phyloP scores from a whole-genome alignment of 257 asterid genomes.

The Lantana camara region DNA sequence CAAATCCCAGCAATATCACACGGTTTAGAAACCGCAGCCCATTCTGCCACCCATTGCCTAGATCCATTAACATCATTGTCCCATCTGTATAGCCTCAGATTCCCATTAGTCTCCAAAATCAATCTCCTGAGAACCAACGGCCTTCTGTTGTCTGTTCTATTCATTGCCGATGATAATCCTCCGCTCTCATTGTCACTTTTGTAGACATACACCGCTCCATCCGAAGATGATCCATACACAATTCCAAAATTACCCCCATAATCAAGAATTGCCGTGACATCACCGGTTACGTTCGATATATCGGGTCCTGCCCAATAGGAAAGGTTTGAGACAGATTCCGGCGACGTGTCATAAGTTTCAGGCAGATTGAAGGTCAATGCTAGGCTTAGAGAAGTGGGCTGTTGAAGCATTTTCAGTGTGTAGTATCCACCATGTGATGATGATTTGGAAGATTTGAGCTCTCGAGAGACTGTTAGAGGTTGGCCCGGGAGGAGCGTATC shows the following conservation, averaged over 20 bases:
- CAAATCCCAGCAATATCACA: slow-evolving; percentile 84
- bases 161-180: slow-evolving; percentile 46
- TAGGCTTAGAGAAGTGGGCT: slow-evolving; percentile 68
- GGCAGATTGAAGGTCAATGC: slow-evolving; percentile 71
- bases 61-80: slow-evolving; percentile 80
- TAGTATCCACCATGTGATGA: slow-evolving; percentile 66
- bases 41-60: slow-evolving; percentile 81
- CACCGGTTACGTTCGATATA: slow-evolving; percentile 76
- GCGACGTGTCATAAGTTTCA: slow-evolving; percentile 29
- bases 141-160: slow-evolving; percentile 35
- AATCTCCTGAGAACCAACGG: slow-evolving; percentile 55
- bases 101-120: slow-evolving; percentile 72
- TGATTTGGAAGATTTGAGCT: slow-evolving; percentile 59
- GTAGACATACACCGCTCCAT: slow-evolving; percentile 80
- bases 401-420: slow-evolving; percentile 81
- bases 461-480: slow-evolving; percentile 51
- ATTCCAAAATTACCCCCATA: slow-evolving; percentile 82
- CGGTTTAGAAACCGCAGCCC: slow-evolving; percentile 92
- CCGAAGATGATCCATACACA: slow-evolving; percentile 63
- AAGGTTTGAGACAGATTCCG: slow-evolving; percentile 49
- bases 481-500: slow-evolving; percentile 92
- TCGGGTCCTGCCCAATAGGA: slow-evolving; percentile 91
- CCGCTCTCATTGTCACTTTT: slow-evolving; percentile 69
- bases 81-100: slow-evolving; percentile 78
- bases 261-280: slow-evolving; percentile 66